Base-by-base conservation (phyloP, 1,284 basidiomycete genomes). In the Cutaneotrichosporon cutaneum region DNA sequence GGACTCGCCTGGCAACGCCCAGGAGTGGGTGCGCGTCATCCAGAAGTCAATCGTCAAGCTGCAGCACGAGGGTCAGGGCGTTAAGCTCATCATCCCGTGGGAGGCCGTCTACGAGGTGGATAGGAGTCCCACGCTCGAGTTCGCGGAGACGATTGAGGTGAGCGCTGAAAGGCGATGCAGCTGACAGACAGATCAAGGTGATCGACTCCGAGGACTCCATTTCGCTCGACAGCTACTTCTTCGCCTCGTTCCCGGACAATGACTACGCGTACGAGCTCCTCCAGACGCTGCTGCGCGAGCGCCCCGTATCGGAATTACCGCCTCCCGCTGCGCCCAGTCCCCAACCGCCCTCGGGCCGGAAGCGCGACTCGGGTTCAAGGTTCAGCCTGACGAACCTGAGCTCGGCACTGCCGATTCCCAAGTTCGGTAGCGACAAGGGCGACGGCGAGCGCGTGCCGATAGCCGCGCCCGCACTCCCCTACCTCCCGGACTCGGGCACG, bases 21-120 rank as follows among this genome's bases (percentile, higher is more conserved):
- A 92, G 51, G 90, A 94, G 79, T 99, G 95, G 95, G 87, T 98
- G 42, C 92, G 94, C 74, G 87, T 90, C 3, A 87, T 99, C 61
- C 86, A 88, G 61, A 94, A 90, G 77, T 81, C 82, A 63, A 93
- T 96, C 62, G 93, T 97, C 81, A 92, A 93, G 72, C 89, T 89
- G 6, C 94, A 97, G 81, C 96, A 98, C 73, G 89, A 90, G 82
- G 94, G 94, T 0, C 93, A 97, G 69, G 91, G 87, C 69, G 47
- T 51, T 14, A 94, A 95, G 84, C 90, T 98, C 74, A 90, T 92
- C 44, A 94, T 99, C 56, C 95, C 95, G 0, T 91, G 97, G 68
- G 88, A 91, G 21, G 86, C 87, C 1, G 87, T 99, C 64, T 80
- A 93, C 48, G 92, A 95, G 68, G 88, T 97, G 30, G 93, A 96